These are phyloP conservation scores for Candida nanaspora DNA, from an alignment of 805 yeast genomes.

Conservation along the genomic window DNA sequence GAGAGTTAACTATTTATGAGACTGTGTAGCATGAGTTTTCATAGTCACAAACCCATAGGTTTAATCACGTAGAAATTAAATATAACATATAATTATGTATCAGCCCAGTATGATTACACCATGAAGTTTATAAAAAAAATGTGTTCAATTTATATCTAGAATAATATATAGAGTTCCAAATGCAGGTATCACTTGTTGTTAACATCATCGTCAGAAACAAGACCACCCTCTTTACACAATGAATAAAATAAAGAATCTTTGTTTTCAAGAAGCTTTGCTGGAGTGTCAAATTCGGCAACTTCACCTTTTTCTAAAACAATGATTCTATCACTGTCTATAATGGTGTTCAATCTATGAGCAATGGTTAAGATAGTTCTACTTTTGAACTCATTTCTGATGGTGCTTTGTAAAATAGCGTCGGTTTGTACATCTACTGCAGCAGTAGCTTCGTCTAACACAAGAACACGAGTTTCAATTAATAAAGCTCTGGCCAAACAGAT, in stretches of 20 bases:
- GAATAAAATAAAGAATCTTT: conserved; percentile 69
- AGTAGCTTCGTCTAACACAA: conserved; percentile 80
- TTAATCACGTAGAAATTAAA: no score
- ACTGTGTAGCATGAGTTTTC: not conserved
- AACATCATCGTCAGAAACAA: conserved; percentile 15
- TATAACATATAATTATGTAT: no score
- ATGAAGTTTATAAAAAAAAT: no score
- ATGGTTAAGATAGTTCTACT: conserved; percentile 76
- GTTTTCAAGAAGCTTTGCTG: conserved; percentile 56
- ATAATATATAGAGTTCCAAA: no score
- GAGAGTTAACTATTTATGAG: conserved; percentile 7
- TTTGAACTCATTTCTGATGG: conserved; percentile 67
- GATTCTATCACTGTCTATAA: conserved; percentile 73
- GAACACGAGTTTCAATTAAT: conserved; percentile 52
- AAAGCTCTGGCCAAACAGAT: conserved; percentile 78
- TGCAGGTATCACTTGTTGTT: no score
- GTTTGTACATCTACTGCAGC: conserved; percentile 88
- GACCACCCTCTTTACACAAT: conserved; percentile 76
- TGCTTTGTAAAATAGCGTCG: conserved; percentile 68
- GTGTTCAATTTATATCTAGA: no score
- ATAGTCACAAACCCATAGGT: not conserved
- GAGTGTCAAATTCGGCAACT: conserved; percentile 72
- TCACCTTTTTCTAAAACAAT: conserved; percentile 70
- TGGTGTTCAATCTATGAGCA: conserved; percentile 80
- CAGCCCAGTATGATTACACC: no score